phyloP scores from a whole-genome alignment of 164 flowering plant genomes.

The Macadamia tetraphylla region DNA sequence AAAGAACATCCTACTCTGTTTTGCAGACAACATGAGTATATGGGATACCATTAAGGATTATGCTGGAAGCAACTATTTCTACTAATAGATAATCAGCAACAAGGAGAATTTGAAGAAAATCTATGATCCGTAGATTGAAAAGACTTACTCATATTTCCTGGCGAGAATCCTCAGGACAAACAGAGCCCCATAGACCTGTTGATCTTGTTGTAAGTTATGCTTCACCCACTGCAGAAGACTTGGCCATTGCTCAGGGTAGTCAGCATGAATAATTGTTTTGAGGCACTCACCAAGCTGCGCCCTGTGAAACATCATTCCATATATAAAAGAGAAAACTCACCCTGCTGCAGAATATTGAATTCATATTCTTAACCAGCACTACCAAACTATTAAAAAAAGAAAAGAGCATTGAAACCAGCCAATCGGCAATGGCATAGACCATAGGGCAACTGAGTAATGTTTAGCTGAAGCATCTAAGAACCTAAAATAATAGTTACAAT shows the following conservation, averaged over 20 bases:
- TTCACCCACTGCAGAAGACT: conserved; percentile 85
- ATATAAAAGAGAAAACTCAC: conserved; percentile 6
- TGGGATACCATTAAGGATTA: too few relatives aligned
- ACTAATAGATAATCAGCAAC: too few relatives aligned
- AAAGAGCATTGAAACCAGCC: neutral
- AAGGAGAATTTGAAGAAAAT: neutral
- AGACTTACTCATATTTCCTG: conserved; percentile 93
- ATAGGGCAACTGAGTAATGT: neutral
- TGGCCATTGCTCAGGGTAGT: conserved; percentile 99
- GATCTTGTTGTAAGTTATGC: conserved; percentile 82
- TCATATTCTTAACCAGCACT: neutral
- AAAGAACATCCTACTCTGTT: too few relatives aligned
- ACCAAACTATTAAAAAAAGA: neutral
- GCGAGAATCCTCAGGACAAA: conserved; percentile 91
- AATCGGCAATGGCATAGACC: neutral
- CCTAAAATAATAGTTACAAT: neutral
- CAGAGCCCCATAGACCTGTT: conserved; percentile 88
- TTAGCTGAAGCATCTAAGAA: neutral
- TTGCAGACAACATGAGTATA: too few relatives aligned
- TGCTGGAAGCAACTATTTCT: too few relatives aligned
- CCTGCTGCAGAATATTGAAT: neutral
- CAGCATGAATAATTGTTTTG: conserved; percentile 89
- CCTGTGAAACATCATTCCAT: conserved; percentile 29
- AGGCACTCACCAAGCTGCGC: conserved; percentile 96
- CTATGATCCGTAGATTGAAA: neutral